Conservation (phyloP, 108 stramenopile genomes). For the Seminavis robusta region DNA sequence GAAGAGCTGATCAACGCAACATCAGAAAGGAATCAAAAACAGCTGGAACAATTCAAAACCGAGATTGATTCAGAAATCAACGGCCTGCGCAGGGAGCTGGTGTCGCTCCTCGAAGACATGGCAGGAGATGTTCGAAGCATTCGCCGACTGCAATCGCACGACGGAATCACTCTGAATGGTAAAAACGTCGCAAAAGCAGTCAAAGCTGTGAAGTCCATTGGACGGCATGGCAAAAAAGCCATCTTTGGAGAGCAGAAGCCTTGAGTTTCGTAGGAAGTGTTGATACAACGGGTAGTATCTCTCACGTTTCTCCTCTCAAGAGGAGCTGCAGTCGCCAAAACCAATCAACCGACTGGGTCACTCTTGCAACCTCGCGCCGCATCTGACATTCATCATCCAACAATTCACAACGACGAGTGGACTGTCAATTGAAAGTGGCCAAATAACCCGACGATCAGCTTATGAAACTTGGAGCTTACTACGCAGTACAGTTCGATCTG, state of each 20-base stretch:
- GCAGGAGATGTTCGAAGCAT: slow-evolving; percentile 14
- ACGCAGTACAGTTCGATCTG: too few relatives aligned
- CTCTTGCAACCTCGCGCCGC: too few relatives aligned
- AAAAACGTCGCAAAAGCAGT: slow-evolving; percentile 22
- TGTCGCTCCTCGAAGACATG: slow-evolving; percentile 4
- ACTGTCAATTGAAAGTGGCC: too few relatives aligned
- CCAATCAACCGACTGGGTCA: not conserved
- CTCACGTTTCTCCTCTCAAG: too few relatives aligned
- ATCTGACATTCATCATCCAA: too few relatives aligned
- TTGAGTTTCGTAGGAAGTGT: not conserved
- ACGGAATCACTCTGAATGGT: slow-evolving; percentile 15
- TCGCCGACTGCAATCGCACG: slow-evolving; percentile 7
- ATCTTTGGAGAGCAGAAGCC: not conserved
- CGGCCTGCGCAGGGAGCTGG: slow-evolving; percentile 10
- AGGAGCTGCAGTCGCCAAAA: too few relatives aligned
- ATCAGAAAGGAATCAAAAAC: slow-evolving; percentile 4
- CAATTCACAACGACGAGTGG: too few relatives aligned
- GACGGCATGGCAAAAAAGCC: not conserved
- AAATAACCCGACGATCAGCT: too few relatives aligned
- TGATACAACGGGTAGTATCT: not conserved
- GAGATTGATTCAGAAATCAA: slow-evolving; percentile 20
- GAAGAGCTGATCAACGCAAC: slow-evolving; percentile 11
- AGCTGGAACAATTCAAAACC: slow-evolving; percentile 8
- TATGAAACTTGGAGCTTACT: too few relatives aligned
- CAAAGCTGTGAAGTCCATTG: slow-evolving; percentile 16